Base-by-base conservation (phyloP, 352 stramenopile species). In the Globisporangium nunn region DNA sequence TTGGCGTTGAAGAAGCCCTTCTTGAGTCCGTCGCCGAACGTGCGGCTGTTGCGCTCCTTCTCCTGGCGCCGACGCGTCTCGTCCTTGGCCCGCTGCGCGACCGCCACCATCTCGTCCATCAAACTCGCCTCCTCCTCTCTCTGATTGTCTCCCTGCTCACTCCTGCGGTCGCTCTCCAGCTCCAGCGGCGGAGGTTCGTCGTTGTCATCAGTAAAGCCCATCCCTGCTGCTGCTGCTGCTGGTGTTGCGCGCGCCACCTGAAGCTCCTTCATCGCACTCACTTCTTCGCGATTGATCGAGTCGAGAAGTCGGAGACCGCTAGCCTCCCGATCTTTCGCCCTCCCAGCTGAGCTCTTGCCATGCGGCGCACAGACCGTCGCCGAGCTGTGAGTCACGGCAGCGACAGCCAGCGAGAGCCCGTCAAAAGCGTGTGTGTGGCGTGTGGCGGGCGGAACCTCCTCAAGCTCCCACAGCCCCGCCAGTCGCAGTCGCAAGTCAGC, bases 61-160 rank as follows among this genome's bases (percentile, higher is more conserved):
- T 85, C 70, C 28, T 77, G 69, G 35, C 71, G 63, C 33, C 65
- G 66, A 1, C 67, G 62, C 50, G 83, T 90, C 31, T 64, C 58
- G n/a, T 69, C 66, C 54, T 80, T 85, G 12, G 82, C 82, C 14
- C 64, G 57, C 50, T 74, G 70, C n/a, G 73, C 78, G 14, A 77
- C 60, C 15, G 53, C 61, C 17, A 93, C 33, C 71, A 93, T 93
- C 41, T 93, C 80, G 56, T 88, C 74, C 82, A 93, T 93, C 49
- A 91, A 61, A 45, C 63, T 91, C 37, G 30, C 17, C 12, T 59
- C 7, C 2, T 40, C 35, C 7, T 59, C 37, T 8, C 1, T 15
- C 40, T 84, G 74, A 52, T 78, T 84, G 60, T 68, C 59, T 15
- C 53, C 33, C 10, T 30, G n/a, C 28, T 29, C 52, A 2, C 56